phyloP scores from a whole-genome alignment of 2,329 filamentous ascomycete genomes.

The Reticulascus tulasneorum region DNA sequence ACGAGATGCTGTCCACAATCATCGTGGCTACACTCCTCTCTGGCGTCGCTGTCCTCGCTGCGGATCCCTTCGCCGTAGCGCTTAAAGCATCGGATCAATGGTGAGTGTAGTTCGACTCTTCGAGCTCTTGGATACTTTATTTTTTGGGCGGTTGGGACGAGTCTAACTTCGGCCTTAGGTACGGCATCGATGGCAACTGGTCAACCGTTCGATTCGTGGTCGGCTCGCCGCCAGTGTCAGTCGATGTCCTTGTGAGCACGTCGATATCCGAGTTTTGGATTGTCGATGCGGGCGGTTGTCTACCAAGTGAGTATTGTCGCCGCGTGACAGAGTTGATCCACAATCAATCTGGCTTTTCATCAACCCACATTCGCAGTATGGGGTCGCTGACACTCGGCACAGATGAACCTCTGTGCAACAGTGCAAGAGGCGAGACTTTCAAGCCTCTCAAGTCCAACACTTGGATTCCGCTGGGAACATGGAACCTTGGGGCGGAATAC shows the following conservation, averaged over 20 bases:
- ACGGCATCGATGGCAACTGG: constrained; percentile 67
- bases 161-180: constrained; percentile 35
- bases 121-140: background rate
- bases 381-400: constrained; percentile 12
- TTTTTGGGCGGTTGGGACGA: background rate
- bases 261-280: constrained; percentile 69
- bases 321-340: too few species aligned
- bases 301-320: constrained; percentile 35
- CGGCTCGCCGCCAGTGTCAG: constrained; percentile 36
- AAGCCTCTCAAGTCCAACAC: constrained; percentile 48
- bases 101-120: constrained; percentile 1
- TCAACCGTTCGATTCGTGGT: constrained; percentile 62
- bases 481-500: constrained; percentile 55
- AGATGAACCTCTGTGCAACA: constrained; percentile 49
- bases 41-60: constrained; percentile 8
- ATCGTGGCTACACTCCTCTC: constrained; percentile 8
- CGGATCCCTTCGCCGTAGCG: constrained; percentile 12
- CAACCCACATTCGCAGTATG: background rate
- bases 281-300: constrained; percentile 55
- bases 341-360: background rate
- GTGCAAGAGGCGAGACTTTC: constrained; percentile 57
- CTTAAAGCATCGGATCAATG: constrained; percentile 11
- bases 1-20: constrained; percentile 8
- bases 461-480: constrained; percentile 58
- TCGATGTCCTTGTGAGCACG: constrained; percentile 55